Evolutionary conservation across 805 yeast genomes (phyloP).

Genomic region (Huiozyma naganishii): DNA sequence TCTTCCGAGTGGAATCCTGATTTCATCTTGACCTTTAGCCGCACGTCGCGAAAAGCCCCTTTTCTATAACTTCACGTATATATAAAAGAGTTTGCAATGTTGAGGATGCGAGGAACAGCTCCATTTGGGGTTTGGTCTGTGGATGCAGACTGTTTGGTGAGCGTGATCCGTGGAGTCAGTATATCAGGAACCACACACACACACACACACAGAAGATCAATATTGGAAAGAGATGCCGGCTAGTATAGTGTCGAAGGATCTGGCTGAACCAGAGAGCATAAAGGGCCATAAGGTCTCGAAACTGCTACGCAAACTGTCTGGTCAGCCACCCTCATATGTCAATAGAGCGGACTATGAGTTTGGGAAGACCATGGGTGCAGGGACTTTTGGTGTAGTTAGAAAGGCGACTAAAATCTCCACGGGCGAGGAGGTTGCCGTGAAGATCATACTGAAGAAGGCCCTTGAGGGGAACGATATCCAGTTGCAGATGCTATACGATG

Average conservation of each 20-base stretch:
- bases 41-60: no score
- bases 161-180: no score
- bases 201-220: no score
- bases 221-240: no score
- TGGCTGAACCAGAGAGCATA: slow-evolving; percentile 12
- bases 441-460: slow-evolving; percentile 78
- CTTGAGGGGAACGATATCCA: slow-evolving; percentile 59
- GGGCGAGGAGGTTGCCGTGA: slow-evolving; percentile 74
- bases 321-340: slow-evolving; percentile 61
- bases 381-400: slow-evolving; percentile 88
- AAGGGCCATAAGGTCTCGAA: slow-evolving; percentile 29
- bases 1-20: no score
- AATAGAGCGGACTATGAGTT: slow-evolving; percentile 64
- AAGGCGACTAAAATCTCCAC: slow-evolving; percentile 47
- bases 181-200: no score
- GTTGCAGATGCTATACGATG: slow-evolving; percentile 61
- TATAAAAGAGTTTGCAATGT: no score
- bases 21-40: no score
- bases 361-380: slow-evolving; percentile 85
- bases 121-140: no score
- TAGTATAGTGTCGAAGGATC: background rate
- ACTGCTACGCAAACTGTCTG: slow-evolving; percentile 44
- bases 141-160: no score
- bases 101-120: no score
- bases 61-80: no score